Conservation (phyloP, 140 eudicot species). For the Flaveria floridana region DNA sequence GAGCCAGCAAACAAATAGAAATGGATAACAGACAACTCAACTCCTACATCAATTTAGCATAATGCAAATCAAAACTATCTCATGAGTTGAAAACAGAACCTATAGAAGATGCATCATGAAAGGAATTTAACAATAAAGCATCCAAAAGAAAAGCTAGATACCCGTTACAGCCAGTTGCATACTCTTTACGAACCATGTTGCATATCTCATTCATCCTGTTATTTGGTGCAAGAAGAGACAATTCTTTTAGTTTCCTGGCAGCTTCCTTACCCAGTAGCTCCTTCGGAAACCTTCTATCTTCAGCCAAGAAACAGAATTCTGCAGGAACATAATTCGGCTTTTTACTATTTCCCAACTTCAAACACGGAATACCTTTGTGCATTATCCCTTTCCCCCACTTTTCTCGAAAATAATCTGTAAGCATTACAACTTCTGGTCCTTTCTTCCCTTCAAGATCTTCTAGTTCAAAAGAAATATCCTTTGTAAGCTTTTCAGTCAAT, state of each 20-base stretch:
- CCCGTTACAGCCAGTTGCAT: constrained; percentile 53
- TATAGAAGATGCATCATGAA: not conserved
- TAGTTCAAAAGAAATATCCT: constrained; percentile 2
- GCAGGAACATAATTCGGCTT: constrained; percentile 44
- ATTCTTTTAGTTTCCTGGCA: constrained; percentile 32
- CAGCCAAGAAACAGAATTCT: constrained; percentile 56
- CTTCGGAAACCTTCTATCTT: constrained; percentile 49
- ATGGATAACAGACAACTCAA: not conserved
- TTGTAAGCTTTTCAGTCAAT: not conserved
- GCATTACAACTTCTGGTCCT: constrained; percentile 20
- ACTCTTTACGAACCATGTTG: constrained; percentile 44
- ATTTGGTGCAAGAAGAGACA: constrained; percentile 42
- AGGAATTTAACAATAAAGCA: not conserved
- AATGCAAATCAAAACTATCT: not conserved
- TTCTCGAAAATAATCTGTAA: constrained; percentile 46
- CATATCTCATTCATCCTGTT: constrained; percentile 38
- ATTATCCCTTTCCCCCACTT: constrained; percentile 40
- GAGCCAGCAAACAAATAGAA: not conserved
- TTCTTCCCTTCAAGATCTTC: constrained; percentile 45
- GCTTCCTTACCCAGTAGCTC: constrained; percentile 37
- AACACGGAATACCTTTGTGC: constrained; percentile 46
- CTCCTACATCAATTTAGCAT: not conserved
- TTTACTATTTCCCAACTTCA: constrained; percentile 43
- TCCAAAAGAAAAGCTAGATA: constrained; percentile 27
- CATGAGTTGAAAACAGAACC: not conserved